Conservation (phyloP, 441 rosid species). For the Flueggea neowawraea region DNA sequence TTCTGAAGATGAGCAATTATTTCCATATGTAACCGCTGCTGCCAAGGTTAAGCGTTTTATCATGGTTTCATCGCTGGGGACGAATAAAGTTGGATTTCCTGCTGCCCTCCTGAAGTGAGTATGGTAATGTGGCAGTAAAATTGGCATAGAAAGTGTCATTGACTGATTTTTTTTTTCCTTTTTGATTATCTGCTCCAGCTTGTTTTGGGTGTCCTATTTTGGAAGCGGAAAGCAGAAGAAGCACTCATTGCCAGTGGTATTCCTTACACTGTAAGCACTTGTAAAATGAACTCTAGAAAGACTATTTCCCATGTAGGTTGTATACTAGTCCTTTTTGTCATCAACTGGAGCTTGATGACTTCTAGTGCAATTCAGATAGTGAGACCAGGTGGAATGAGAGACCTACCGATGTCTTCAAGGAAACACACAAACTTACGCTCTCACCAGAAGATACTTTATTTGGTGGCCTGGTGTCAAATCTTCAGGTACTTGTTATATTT, state of each 20-base stretch:
- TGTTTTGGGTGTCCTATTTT: slow-evolving; percentile 94
- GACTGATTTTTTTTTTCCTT: neutral
- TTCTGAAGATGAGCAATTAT: neutral
- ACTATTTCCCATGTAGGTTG: slow-evolving; percentile 7
- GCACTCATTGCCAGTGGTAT: slow-evolving; percentile 87
- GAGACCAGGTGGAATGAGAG: slow-evolving; percentile 99
- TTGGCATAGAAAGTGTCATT: neutral
- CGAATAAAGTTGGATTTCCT: slow-evolving; percentile 93
- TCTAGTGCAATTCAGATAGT: slow-evolving; percentile 71
- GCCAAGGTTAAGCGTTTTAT: slow-evolving; percentile 86
- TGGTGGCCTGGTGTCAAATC: slow-evolving; percentile 97
- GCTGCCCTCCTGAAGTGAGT: slow-evolving; percentile 96
- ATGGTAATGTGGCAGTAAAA: slow-evolving; percentile 6
- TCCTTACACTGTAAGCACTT: slow-evolving; percentile 81
- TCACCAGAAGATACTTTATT: slow-evolving; percentile 85
- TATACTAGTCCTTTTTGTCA: neutral
- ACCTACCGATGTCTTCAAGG: slow-evolving; percentile 92
- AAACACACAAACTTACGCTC: slow-evolving; percentile 87
- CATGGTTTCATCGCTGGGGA: slow-evolving; percentile 94
- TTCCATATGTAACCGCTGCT: slow-evolving; percentile 51
- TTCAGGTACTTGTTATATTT: slow-evolving; percentile 59
- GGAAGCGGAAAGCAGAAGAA: slow-evolving; percentile 99
- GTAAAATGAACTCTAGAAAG: slow-evolving; percentile 3
- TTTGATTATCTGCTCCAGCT: slow-evolving; percentile 33
- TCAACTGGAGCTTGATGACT: slow-evolving; percentile 26